These are phyloP conservation scores for Pyrenula massariospora DNA, from an alignment of 495 filamentous ascomycete genomes.

Conservation along the genomic window DNA sequence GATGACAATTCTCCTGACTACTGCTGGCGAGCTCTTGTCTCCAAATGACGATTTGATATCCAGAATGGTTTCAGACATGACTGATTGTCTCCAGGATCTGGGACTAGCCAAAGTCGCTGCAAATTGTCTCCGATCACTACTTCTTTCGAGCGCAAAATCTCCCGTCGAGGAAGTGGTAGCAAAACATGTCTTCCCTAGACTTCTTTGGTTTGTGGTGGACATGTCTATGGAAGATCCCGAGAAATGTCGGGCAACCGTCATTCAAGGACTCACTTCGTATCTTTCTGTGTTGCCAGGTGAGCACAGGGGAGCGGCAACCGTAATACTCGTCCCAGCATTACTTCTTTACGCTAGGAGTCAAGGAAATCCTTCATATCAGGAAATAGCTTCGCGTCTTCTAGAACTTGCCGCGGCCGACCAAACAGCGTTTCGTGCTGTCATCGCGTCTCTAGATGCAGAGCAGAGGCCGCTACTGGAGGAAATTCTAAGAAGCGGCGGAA, in stretches of 20 bases:
- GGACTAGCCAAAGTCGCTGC: conserved; percentile 78
- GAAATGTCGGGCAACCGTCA: conserved; percentile 52
- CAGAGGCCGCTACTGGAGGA: conserved; percentile 74
- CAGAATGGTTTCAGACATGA: conserved; percentile 59
- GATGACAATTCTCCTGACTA: conserved; percentile 77
- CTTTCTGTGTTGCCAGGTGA: conserved; percentile 37
- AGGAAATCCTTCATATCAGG: conserved; percentile 38
- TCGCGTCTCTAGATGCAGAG: conserved; percentile 55
- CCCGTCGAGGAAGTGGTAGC: conserved; percentile 61
- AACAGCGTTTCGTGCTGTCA: conserved; percentile 58
- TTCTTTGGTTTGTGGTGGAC: conserved; percentile 62
- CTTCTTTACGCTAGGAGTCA: conserved; percentile 52
- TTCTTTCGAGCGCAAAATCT: conserved; percentile 51
- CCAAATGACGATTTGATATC: conserved; percentile 59
- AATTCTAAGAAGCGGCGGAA: conserved; percentile 53
- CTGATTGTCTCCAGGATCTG: conserved; percentile 70
- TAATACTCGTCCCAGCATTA: conserved; percentile 68
- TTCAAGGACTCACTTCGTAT: conserved; percentile 62
- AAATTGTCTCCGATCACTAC: conserved; percentile 72
- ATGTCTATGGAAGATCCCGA: conserved; percentile 62
- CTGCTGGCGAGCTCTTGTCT: conserved; percentile 57
- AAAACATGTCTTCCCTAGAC: conserved; percentile 60
- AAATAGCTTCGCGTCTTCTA: conserved; percentile 64
- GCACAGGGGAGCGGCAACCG: conserved; percentile 50
- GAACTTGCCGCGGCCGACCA: conserved; percentile 73